Evolutionary conservation across 352 stramenopile species (phyloP), one percentile per base, ranked within the genome.

Genomic region (Globisporangium yorkense): DNA sequence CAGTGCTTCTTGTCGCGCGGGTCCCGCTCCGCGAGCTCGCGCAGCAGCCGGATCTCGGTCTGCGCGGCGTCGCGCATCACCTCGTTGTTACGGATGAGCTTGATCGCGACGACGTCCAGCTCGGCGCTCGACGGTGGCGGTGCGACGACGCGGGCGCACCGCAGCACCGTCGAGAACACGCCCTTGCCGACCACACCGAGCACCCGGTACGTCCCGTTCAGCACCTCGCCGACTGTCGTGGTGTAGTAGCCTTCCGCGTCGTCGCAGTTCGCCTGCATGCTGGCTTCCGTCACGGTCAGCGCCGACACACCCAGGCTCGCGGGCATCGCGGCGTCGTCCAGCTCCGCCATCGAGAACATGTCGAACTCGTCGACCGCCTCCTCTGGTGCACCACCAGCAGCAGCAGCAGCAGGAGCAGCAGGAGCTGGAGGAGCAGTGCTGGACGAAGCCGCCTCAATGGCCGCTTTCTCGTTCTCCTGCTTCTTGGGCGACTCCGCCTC

Each of bases 211-310:
- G 87, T 79, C 6, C 75, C 77, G 51, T 92, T 78, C 2, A 99
- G 84, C 7, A 98, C 60, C 71, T 99, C 96, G 21, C 96, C 96
- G 53, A 99, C 95, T 2, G 72, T 91, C 12, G 94, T 86, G 46
- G 89, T 96, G 77, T 99, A 99, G 72, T 99, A 99, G 9, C 97
- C 97, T 46, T 99, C 97, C 0, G 74, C 72, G 63, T 99, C 97
- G 63, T 99, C 96, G 59, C 88, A 99, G 64, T 99, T 97, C 21
- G 86, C 92, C 46, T 92, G 78, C 16, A 89, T 37, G 10, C 61
- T 66, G 8, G 72, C 73, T 27, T 73, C 65, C 15, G 70, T 68
- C 39, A 84, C 64, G n/a, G 67, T 67, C 29, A 79, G 57, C 0
- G 75, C 62, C 48, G 74, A 62, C 1, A 80, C 65, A 6, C 56